Percentiles rank a stretch among this genome's conserved stretches.
phyloP scores from a whole-genome alignment of 2,329 filamentous ascomycete species.

The Berkeleyomyces basicola region DNA sequence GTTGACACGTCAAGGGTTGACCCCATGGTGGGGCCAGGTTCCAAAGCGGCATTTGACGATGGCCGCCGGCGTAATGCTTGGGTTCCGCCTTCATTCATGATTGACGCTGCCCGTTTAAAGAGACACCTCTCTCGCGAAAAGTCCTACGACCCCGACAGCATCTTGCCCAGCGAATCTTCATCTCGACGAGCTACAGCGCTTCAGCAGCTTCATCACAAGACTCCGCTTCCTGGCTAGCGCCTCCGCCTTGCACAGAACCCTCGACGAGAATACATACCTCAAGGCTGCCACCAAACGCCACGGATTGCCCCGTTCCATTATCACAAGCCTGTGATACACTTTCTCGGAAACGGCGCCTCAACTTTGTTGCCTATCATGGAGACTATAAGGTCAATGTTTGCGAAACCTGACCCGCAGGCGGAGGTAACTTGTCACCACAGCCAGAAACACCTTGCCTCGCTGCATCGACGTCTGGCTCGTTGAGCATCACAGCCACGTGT shows the following conservation, averaged over 20 bases:
- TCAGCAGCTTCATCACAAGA: too few species aligned
- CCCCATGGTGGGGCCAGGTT: not conserved
- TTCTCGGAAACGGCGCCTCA: too few species aligned
- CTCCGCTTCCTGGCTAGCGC: too few species aligned
- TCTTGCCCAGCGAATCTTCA: not conserved
- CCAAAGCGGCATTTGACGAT: not conserved
- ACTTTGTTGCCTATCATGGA: constrained; percentile 48
- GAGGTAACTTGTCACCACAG: constrained; percentile 42
- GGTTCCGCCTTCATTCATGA: not conserved
- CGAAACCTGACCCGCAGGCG: constrained; percentile 79
- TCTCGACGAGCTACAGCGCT: too few species aligned
- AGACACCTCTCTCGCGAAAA: not conserved
- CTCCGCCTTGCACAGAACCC: too few species aligned
- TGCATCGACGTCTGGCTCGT: not conserved
- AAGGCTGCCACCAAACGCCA: not conserved
- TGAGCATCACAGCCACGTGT: not conserved
- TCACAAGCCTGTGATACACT: not conserved
- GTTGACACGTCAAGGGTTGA: not conserved
- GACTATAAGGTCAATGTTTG: constrained; percentile 69
- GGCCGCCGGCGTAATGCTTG: not conserved
- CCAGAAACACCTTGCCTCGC: not conserved
- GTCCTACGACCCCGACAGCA: not conserved
- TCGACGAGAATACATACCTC: too few species aligned
- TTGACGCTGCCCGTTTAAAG: not conserved
- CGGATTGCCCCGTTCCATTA: not conserved